These are phyloP conservation scores for Leccinum pellstonianum DNA, from an alignment of 768 basidiomycete species.

Conservation along the genomic window DNA sequence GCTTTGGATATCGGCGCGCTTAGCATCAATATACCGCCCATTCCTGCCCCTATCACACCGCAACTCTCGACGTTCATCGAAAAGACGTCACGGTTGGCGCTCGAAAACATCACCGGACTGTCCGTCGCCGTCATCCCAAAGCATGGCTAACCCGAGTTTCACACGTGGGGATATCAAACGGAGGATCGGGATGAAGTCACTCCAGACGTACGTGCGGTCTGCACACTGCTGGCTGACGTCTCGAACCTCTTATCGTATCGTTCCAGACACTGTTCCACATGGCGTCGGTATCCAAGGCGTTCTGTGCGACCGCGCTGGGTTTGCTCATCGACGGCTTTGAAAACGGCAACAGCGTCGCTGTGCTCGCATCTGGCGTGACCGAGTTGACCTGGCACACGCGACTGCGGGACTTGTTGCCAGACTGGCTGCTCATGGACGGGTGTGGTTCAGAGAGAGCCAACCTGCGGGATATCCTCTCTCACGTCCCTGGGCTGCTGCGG, in stretches of 20 bases:
- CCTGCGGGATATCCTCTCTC: constrained; percentile 39
- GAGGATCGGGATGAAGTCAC: constrained; percentile 35
- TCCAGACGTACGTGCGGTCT: constrained; percentile 27
- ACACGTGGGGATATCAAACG: constrained; percentile 35
- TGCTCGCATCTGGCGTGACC: constrained; percentile 31
- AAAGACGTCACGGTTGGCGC: constrained; percentile 9
- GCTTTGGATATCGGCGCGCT: constrained; percentile 53
- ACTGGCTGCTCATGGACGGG: constrained; percentile 41
- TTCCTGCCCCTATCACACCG: constrained; percentile 29
- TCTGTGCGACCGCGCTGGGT: constrained; percentile 39
- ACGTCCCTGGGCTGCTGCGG: constrained; percentile 41
- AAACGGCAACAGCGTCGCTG: constrained; percentile 33
- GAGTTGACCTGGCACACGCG: constrained; percentile 39
- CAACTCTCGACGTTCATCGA: constrained; percentile 21
- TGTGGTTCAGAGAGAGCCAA: constrained; percentile 39
- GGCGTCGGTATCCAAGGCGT: constrained; percentile 41
- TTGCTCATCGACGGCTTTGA: constrained; percentile 43
- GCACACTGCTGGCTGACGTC: neutral
- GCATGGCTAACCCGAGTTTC: constrained; percentile 29
- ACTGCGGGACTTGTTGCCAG: constrained; percentile 35
- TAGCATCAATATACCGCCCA: constrained; percentile 50
- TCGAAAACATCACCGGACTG: constrained; percentile 31
- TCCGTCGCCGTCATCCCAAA: constrained; percentile 30
- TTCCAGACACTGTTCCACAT: constrained; percentile 37
- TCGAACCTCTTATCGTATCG: neutral